phyloP scores from a whole-genome alignment of 805 yeast genomes.

The Starmera dryadoides region DNA sequence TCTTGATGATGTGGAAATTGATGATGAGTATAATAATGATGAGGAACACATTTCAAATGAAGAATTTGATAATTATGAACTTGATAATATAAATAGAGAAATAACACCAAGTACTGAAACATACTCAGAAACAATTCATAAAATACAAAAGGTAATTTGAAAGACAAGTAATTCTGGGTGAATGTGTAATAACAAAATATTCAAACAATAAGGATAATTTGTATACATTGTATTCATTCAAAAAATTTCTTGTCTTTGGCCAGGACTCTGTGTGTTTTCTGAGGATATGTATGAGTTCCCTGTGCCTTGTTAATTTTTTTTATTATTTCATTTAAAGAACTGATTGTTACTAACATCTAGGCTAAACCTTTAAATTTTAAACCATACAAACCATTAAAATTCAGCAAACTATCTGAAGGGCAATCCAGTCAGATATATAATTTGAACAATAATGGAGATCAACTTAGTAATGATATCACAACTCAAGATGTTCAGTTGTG shows the following conservation, averaged over 20 bases:
- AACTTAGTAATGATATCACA: too few relatives aligned
- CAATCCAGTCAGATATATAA: not conserved
- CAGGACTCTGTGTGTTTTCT: too few relatives aligned
- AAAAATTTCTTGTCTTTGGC: too few relatives aligned
- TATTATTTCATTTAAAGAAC: not conserved
- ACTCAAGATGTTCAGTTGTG: slow-evolving; percentile 12
- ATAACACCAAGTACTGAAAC: not conserved
- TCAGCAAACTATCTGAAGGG: not conserved
- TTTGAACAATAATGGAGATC: not conserved
- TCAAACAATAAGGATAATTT: too few relatives aligned
- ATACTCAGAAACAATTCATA: not conserved
- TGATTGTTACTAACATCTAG: slow-evolving; percentile 16
- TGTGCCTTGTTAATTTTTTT: not conserved
- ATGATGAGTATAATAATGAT: not conserved
- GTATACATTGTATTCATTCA: too few relatives aligned
- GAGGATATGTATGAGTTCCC: not conserved
- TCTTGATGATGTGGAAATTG: not conserved
- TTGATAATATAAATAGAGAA: not conserved
- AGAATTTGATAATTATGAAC: not conserved
- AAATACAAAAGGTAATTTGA: not conserved
- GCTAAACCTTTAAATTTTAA: slow-evolving; percentile 11
- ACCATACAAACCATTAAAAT: slow-evolving; percentile 17
- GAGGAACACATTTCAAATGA: not conserved
- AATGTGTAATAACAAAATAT: too few relatives aligned
- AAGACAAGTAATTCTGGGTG: not conserved